Percentiles rank a stretch among this genome's conserved stretches.
phyloP scores from a whole-genome alignment of 2,329 filamentous ascomycete genomes.

The Cadophora malorum region DNA sequence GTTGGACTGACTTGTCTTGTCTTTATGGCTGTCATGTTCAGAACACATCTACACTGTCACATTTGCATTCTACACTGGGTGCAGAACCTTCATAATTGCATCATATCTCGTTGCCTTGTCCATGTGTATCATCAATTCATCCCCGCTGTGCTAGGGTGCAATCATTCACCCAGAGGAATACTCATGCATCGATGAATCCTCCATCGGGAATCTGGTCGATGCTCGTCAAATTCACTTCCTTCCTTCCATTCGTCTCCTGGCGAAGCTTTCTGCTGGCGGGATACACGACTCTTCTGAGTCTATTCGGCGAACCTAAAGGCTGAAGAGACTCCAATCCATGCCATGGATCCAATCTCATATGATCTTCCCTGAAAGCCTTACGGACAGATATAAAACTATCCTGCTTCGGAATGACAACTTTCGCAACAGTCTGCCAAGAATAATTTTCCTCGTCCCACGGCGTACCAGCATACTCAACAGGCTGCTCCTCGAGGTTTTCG shows the following conservation, averaged over 20 bases:
- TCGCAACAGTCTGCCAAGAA: slow-evolving; percentile 54
- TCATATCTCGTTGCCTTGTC: not conserved
- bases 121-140: not conserved
- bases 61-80: too few relatives aligned
- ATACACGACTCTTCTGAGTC: slow-evolving; percentile 50
- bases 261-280: slow-evolving; percentile 47
- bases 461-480: slow-evolving; percentile 48
- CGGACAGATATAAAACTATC: slow-evolving; percentile 50
- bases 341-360: slow-evolving; percentile 52
- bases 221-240: slow-evolving; percentile 46
- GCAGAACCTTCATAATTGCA: too few relatives aligned
- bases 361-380: slow-evolving; percentile 53
- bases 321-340: slow-evolving; percentile 50
- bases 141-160: not conserved
- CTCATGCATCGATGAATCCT: slow-evolving; percentile 26
- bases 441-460: slow-evolving; percentile 55
- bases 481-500: slow-evolving; percentile 54
- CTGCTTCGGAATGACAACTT: slow-evolving; percentile 49
- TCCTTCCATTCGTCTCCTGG: slow-evolving; percentile 48
- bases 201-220: slow-evolving; percentile 48
- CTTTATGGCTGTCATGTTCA: not conserved
- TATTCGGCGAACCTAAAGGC: slow-evolving; percentile 49
- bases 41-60: not conserved
- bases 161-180: not conserved
- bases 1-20: not conserved